phyloP scores from a whole-genome alignment of 139 green algal species.

The Coelastrella sp. region DNA sequence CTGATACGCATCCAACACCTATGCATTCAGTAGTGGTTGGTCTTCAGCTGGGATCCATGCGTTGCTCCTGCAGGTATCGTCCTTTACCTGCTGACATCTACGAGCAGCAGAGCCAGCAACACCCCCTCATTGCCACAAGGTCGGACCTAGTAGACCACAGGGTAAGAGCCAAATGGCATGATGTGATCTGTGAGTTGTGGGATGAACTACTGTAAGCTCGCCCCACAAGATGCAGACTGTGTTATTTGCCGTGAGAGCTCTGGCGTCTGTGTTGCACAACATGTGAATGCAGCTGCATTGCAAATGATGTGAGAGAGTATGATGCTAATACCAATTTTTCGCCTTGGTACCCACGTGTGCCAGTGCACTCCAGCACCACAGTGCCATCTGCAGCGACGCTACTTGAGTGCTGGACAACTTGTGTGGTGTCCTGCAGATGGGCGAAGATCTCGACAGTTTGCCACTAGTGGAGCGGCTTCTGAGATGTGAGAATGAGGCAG shows the following conservation, averaged over 20 bases:
- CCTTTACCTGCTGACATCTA: slow-evolving; percentile 74
- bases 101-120: slow-evolving; percentile 43
- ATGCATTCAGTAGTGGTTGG: neutral
- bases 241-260: no score
- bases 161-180: slow-evolving; percentile 4
- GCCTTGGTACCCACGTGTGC: no score
- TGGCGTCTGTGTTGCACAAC: no score
- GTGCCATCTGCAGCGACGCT: no score
- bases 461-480: slow-evolving; percentile 81
- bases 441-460: slow-evolving; percentile 73
- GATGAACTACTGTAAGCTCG: neutral
- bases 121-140: slow-evolving; percentile 79
- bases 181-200: neutral
- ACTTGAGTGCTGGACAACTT: neutral
- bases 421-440: slow-evolving; percentile 47
- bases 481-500: slow-evolving; percentile 71
- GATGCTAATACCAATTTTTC: no score
- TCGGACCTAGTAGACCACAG: slow-evolving; percentile 59
- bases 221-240: no score
- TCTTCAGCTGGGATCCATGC: neutral
- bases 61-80: slow-evolving; percentile 63
- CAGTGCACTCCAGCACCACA: no score
- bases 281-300: no score
- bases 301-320: no score
- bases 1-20: no score